phyloP scores from a whole-genome alignment of 257 asterid species.

The Jaltomata sinuosa region DNA sequence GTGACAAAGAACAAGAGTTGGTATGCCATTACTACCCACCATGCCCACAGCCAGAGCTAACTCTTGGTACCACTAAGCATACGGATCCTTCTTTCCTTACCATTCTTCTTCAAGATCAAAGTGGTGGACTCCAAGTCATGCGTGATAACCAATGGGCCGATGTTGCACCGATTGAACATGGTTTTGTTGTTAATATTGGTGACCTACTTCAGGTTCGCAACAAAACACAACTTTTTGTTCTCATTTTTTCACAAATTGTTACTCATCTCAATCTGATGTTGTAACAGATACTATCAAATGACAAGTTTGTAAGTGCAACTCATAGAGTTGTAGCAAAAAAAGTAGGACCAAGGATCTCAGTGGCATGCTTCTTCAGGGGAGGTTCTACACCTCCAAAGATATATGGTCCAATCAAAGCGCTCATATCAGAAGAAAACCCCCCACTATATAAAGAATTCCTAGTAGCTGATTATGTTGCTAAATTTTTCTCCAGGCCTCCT shows the following conservation, averaged over 20 bases:
- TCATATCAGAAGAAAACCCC: slow-evolving; percentile 29
- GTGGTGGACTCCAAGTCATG: slow-evolving; percentile 65
- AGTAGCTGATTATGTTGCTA: slow-evolving; percentile 20
- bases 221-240: background rate
- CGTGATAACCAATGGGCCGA: slow-evolving; percentile 40
- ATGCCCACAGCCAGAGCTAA: slow-evolving; percentile 65
- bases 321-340: slow-evolving; percentile 57
- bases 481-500: slow-evolving; percentile 28
- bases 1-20: slow-evolving; percentile 24
- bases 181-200: slow-evolving; percentile 57
- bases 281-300: slow-evolving; percentile 48
- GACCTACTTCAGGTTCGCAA: slow-evolving; percentile 62
- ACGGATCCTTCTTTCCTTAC: slow-evolving; percentile 57
- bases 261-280: background rate
- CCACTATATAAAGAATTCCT: slow-evolving; percentile 44
- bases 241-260: background rate
- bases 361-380: slow-evolving; percentile 51
- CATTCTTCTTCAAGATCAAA: slow-evolving; percentile 50
- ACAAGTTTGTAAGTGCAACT: slow-evolving; percentile 46
- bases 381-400: slow-evolving; percentile 6
- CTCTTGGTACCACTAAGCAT: slow-evolving; percentile 56
- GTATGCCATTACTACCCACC: slow-evolving; percentile 56
- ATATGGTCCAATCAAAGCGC: slow-evolving; percentile 47
- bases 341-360: slow-evolving; percentile 60
- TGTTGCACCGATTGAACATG: slow-evolving; percentile 39